Conservation (phyloP, 345 rosid species). For the Fremontodendron californicum region DNA sequence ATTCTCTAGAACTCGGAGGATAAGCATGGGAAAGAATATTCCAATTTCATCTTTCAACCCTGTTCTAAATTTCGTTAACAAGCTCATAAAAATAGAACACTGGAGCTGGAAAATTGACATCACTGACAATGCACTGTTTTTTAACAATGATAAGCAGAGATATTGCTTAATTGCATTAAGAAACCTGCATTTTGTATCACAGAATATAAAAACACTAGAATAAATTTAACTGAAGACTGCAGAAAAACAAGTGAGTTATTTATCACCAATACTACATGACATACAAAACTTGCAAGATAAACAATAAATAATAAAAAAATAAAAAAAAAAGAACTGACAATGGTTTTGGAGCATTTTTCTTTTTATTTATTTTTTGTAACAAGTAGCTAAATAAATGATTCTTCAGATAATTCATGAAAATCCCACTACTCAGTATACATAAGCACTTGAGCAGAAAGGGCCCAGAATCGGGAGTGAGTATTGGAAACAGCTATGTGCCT, state of each 20-base stretch:
- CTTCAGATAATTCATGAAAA: neutral
- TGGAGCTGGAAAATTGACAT: constrained; percentile 98
- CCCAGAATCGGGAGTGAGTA: neutral
- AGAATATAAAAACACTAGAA: constrained; percentile 10
- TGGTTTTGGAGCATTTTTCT: neutral
- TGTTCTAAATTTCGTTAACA: constrained; percentile 76
- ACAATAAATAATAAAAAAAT: neutral
- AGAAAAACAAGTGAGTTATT: neutral
- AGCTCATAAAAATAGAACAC: constrained; percentile 72
- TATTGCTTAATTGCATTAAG: constrained; percentile 78
- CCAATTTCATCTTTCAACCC: constrained; percentile 89
- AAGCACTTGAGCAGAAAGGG: neutral
- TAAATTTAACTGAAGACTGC: neutral
- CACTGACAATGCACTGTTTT: constrained; percentile 91
- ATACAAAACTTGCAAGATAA: neutral
- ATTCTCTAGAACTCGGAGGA: constrained; percentile 94
- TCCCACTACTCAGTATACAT: neutral
- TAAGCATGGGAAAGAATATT: constrained; percentile 92
- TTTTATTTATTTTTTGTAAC: neutral
- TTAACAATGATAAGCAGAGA: constrained; percentile 85
- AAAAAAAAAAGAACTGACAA: neutral
- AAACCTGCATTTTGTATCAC: constrained; percentile 55
- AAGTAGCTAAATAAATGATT: neutral
- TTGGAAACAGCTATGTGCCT: neutral
- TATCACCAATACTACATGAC: neutral